Evolutionary conservation across 176 grass and related monocot genomes (phyloP), one percentile per base, ranked within the genome.

Genomic region (Melocanna baccifera): DNA sequence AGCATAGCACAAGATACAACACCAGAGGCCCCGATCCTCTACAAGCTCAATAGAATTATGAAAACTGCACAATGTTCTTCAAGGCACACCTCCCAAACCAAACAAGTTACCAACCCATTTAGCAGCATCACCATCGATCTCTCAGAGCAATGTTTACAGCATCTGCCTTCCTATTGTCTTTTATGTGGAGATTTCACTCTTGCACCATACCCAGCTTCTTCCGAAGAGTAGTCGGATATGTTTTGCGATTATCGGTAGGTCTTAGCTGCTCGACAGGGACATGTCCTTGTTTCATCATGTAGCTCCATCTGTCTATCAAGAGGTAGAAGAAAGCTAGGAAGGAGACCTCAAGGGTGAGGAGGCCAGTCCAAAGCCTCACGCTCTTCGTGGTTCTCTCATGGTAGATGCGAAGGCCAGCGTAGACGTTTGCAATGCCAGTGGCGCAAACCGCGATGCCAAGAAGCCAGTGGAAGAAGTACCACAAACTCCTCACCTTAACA

Each of bases 391-490:
- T 92, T 87, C 62, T 94, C 86, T 91, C 79, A 58, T 99, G 91
- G 88, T 94, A 99, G 4, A 88, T 92, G 71, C 73, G 87, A 40
- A 99, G 84, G 19, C 97, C 97, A 63, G 91, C 79, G 84, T 94
- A 99, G 36, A 96, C 79, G 22, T 99, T 99, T 78, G 83, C 63
- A 7, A 94, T 92, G 50, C 97, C 93, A 11, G 86, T 79, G 2
- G 73, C 65, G 50, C 93, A 94, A 59, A 92, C 48, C 20, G 77
- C 47, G 28, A 89, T 82, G 51, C 97, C 93, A 7, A 94, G 76
- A 11, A 94, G 13, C 91, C 97, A 99, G 34, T 99, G 97, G 65
- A 89, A 42, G 73, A 91, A 92, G 79, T 92, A 96, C 93, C 97
- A 99, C 10, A 92, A 77, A 8, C 90, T 92, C 76, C 97, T 94